These are phyloP conservation scores for Amanita exitialis DNA, from an alignment of 768 basidiomycete genomes.

Conservation along the genomic window DNA sequence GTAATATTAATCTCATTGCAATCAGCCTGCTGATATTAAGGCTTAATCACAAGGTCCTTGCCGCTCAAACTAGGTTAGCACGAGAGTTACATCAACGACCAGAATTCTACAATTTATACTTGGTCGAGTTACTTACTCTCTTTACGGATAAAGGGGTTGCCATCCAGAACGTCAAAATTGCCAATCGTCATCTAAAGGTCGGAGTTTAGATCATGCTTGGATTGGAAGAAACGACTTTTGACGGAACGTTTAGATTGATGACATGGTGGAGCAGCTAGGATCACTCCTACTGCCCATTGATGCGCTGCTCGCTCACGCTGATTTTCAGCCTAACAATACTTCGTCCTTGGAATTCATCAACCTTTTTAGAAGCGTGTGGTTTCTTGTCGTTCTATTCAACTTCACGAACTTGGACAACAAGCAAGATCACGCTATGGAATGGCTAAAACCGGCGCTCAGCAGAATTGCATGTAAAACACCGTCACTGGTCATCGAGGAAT, in stretches of 20 bases:
- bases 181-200: slow-evolving; percentile 61
- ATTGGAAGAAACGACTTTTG: background rate
- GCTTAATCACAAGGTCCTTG: slow-evolving; percentile 48
- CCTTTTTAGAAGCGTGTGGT: slow-evolving; percentile 92
- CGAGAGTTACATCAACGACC: slow-evolving; percentile 65
- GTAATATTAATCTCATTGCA: slow-evolving; percentile 22
- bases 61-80: slow-evolving; percentile 85
- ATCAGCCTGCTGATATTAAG: background rate
- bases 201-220: slow-evolving; percentile 5
- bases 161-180: slow-evolving; percentile 72
- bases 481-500: slow-evolving; percentile 69
- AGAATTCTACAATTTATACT: slow-evolving; percentile 70
- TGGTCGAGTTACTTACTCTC: slow-evolving; percentile 75
- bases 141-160: slow-evolving; percentile 89
- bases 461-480: slow-evolving; percentile 86
- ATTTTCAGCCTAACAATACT: slow-evolving; percentile 50
- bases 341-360: slow-evolving; percentile 52
- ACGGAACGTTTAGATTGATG: slow-evolving; percentile 43
- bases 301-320: slow-evolving; percentile 63
- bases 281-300: slow-evolving; percentile 89
- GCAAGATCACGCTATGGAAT: slow-evolving; percentile 61
- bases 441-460: slow-evolving; percentile 66
- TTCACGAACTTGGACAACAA: slow-evolving; percentile 51
- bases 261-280: slow-evolving; percentile 80
- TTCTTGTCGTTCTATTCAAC: slow-evolving; percentile 79